A percentile compares a stretch with the other conserved stretches of the same genome.
Evolutionary conservation across 192 early-diverging fungal species (phyloP).

Genomic region (Rhizophlyctis rosea): DNA sequence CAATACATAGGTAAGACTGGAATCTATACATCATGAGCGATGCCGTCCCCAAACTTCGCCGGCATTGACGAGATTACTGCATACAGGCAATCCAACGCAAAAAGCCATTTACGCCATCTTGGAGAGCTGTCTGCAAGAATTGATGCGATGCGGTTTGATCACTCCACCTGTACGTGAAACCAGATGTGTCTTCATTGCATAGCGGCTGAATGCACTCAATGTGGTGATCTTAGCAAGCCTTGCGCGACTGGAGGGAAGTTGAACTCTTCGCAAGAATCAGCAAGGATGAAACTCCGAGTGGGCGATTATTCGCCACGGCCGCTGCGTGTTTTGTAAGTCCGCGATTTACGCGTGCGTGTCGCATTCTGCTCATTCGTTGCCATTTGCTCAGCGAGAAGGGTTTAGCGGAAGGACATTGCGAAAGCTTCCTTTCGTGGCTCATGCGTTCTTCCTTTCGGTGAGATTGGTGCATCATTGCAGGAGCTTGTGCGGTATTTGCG

Average conservation of each 20-base stretch:
- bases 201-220: not conserved
- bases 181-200: not conserved
- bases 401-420: slow-evolving; percentile 51
- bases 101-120: slow-evolving; percentile 59
- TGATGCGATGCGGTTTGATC: slow-evolving; percentile 48
- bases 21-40: not conserved
- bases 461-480: not conserved
- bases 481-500: not conserved
- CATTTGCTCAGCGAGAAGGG: slow-evolving; percentile 9
- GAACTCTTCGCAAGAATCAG: slow-evolving; percentile 15
- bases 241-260: slow-evolving; percentile 45
- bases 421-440: slow-evolving; percentile 56
- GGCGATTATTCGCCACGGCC: slow-evolving; percentile 34
- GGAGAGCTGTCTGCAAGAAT: slow-evolving; percentile 47
- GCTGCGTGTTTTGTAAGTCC: slow-evolving; percentile 31
- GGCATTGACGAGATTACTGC: not conserved
- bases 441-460: slow-evolving; percentile 46
- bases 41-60: not conserved
- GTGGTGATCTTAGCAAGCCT: slow-evolving; percentile 3
- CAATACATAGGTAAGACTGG: slow-evolving; percentile 19
- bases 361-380: not conserved
- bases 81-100: slow-evolving; percentile 40
- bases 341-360: not conserved
- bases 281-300: slow-evolving; percentile 21
- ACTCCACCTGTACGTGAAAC: slow-evolving; percentile 7